Conservation (phyloP, 2,329 filamentous ascomycete genomes). For the Xylaria sp. region DNA sequence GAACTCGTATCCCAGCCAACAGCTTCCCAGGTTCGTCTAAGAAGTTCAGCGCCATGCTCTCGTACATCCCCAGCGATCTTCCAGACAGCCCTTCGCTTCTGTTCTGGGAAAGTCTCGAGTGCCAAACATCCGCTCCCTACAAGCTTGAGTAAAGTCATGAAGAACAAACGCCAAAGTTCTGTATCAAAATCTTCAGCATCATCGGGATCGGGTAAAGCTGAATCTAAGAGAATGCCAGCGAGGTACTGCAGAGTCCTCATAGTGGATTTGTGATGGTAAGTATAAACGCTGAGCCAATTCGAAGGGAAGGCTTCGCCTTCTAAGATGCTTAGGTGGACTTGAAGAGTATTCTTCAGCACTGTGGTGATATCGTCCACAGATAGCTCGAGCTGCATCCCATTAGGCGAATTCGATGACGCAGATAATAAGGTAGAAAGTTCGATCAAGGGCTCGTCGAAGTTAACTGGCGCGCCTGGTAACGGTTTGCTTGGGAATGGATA, state of each 20-base stretch:
- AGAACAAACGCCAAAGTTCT: slow-evolving; percentile 93
- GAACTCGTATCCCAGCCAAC: slow-evolving; percentile 93
- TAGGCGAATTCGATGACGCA: slow-evolving; percentile 78
- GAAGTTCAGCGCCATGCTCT: slow-evolving; percentile 86
- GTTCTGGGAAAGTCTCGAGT: slow-evolving; percentile 94
- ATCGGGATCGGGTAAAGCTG: slow-evolving; percentile 87
- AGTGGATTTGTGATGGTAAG: slow-evolving; percentile 90
- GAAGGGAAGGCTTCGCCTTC: slow-evolving; percentile 89
- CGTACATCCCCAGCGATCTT: slow-evolving; percentile 98
- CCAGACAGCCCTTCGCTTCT: slow-evolving; percentile 96
- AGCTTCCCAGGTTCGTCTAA: slow-evolving; percentile 89
- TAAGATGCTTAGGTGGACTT: slow-evolving; percentile 89
- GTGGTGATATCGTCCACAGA: slow-evolving; percentile 78
- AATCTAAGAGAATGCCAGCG: slow-evolving; percentile 80
- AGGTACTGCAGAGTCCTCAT: slow-evolving; percentile 88
- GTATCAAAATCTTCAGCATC: slow-evolving; percentile 93
- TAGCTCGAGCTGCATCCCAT: slow-evolving; percentile 79
- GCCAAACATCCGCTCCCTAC: slow-evolving; percentile 90
- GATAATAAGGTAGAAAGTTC: slow-evolving; percentile 91
- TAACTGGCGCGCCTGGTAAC: slow-evolving; percentile 65
- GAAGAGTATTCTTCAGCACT: slow-evolving; percentile 81
- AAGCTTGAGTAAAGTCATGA: slow-evolving; percentile 86
- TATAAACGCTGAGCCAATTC: slow-evolving; percentile 91
- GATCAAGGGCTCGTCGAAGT: slow-evolving; percentile 86
- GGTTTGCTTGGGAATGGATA: slow-evolving; percentile 88